A percentile compares a stretch with the other conserved stretches of the same genome.
Conservation (phyloP, 1,139 yeast species). For the Spathaspora sp. region DNA sequence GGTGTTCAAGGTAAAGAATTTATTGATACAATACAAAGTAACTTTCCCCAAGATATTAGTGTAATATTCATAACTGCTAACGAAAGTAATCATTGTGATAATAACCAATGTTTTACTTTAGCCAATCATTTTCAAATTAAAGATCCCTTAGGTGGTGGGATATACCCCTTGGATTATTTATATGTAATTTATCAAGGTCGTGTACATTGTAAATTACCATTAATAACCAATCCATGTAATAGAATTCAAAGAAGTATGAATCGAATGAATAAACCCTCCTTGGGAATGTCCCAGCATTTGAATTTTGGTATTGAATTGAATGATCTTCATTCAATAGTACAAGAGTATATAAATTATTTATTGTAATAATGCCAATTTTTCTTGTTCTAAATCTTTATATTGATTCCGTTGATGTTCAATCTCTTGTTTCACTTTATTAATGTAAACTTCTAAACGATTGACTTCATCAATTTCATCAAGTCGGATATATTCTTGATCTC, state of each 20-base stretch:
- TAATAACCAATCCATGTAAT: constrained; percentile 15
- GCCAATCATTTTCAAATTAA: constrained; percentile 28
- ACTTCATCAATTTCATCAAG: constrained; percentile 74
- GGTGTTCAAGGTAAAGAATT: constrained; percentile 32
- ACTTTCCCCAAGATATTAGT: constrained; percentile 15
- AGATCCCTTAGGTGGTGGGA: constrained; percentile 54
- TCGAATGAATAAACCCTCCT: not conserved
- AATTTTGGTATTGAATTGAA: constrained; percentile 22
- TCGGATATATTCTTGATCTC: constrained; percentile 44
- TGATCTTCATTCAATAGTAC: constrained; percentile 15
- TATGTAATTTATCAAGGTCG: constrained; percentile 30
- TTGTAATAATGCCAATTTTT: constrained; percentile 42
- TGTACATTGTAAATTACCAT: constrained; percentile 25
- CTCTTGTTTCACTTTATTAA: constrained; percentile 59
- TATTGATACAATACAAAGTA: constrained; percentile 12
- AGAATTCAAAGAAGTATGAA: constrained; percentile 13
- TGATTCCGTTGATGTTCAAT: constrained; percentile 52
- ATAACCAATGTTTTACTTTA: constrained; percentile 19
- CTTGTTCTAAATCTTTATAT: constrained; percentile 53
- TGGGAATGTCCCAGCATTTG: constrained; percentile 9
- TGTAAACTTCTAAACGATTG: constrained; percentile 67
- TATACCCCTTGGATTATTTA: constrained; percentile 46
- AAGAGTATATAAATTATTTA: constrained; percentile 15
- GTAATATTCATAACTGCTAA: constrained; percentile 14
- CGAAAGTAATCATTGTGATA: constrained; percentile 7